Percentiles rank a stretch among this genome's conserved stretches.
Conservation (phyloP, 768 basidiomycete genomes). For the Russula dissimulans region DNA sequence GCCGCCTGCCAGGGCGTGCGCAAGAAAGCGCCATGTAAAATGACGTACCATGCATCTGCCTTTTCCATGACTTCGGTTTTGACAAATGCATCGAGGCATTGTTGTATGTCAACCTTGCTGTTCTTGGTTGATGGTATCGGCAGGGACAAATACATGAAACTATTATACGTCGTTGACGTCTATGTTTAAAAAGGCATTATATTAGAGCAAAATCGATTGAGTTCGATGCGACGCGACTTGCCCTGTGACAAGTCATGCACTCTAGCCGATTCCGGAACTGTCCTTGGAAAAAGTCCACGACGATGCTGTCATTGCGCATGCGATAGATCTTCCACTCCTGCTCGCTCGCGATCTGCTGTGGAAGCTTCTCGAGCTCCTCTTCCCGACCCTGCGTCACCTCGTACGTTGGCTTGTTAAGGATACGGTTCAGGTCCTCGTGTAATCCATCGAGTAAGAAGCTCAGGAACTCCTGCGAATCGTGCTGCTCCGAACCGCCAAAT, state of each 20-base stretch:
- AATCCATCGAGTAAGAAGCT: slow-evolving; percentile 90
- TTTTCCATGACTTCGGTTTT: slow-evolving; percentile 85
- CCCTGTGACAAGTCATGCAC: slow-evolving; percentile 86
- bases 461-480: slow-evolving; percentile 97
- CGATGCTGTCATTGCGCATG: slow-evolving; percentile 82
- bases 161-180: slow-evolving; percentile 97
- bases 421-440: slow-evolving; percentile 92
- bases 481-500: slow-evolving; percentile 83
- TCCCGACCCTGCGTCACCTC: slow-evolving; percentile 72
- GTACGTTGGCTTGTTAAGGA: slow-evolving; percentile 60
- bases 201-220: slow-evolving; percentile 13
- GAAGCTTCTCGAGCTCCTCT: slow-evolving; percentile 77
- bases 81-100: slow-evolving; percentile 86
- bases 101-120: slow-evolving; percentile 56
- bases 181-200: slow-evolving; percentile 26
- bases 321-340: slow-evolving; percentile 90
- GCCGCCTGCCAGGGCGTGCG: not conserved
- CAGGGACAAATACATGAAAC: slow-evolving; percentile 90
- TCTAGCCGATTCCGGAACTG: slow-evolving; percentile 87
- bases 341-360: slow-evolving; percentile 81
- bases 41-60: slow-evolving; percentile 81
- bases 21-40: not conserved
- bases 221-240: slow-evolving; percentile 30
- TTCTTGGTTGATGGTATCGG: slow-evolving; percentile 68
- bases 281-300: slow-evolving; percentile 97